Conservation (phyloP, 2,329 filamentous ascomycete species). For the Fusarium protoensiforme region DNA sequence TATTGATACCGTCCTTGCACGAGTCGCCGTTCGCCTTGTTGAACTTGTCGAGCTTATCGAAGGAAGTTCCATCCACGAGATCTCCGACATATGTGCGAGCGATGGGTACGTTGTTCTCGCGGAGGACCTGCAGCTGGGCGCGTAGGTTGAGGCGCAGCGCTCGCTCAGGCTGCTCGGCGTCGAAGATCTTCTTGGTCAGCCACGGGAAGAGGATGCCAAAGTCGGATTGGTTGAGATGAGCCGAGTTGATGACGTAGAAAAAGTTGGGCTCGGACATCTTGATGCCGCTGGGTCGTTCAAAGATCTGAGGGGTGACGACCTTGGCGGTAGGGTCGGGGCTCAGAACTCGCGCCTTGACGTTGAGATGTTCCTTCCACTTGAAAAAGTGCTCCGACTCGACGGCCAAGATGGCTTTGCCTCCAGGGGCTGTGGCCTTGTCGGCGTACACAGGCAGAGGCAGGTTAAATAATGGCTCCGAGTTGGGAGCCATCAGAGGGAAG, state of each 20-base stretch:
- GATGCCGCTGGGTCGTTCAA: constrained; percentile 56
- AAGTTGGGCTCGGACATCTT: constrained; percentile 69
- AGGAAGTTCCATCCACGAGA: constrained; percentile 58
- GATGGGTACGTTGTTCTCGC: constrained; percentile 61
- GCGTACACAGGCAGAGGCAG: constrained; percentile 79
- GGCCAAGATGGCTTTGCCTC: constrained; percentile 71
- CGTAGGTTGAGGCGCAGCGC: constrained; percentile 69
- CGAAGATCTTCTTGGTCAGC: constrained; percentile 68
- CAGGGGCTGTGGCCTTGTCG: constrained; percentile 59
- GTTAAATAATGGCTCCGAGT: constrained; percentile 73
- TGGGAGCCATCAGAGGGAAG: constrained; percentile 73
- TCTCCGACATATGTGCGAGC: constrained; percentile 62
- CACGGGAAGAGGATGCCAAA: constrained; percentile 86
- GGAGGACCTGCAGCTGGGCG: constrained; percentile 67
- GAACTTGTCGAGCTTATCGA: constrained; percentile 49
- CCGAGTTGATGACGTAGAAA: constrained; percentile 79
- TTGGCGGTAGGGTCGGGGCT: constrained; percentile 63
- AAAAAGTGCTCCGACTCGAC: constrained; percentile 82
- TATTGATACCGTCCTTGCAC: constrained; percentile 52
- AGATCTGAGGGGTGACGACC: constrained; percentile 54
- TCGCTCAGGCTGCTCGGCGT: constrained; percentile 67
- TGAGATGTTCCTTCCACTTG: constrained; percentile 80
- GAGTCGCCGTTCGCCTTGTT: constrained; percentile 22
- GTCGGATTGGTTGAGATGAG: constrained; percentile 85
- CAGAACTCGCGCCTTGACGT: constrained; percentile 73